Evolutionary conservation across 2,329 filamentous ascomycete species (phyloP), one percentile per base, ranked within the genome.

Genomic region (Botryotinia convoluta): DNA sequence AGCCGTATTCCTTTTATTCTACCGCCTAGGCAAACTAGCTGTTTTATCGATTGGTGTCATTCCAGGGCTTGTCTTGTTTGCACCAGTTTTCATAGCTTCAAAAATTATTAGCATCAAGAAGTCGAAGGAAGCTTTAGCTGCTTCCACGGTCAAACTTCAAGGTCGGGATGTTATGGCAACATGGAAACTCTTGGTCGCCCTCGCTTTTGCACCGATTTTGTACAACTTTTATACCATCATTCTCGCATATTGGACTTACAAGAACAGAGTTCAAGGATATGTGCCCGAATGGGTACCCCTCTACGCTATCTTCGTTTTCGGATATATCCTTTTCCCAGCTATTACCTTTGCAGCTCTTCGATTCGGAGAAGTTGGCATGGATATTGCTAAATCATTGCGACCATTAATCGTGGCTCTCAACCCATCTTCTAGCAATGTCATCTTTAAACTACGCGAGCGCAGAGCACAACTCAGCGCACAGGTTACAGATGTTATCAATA

Each of bases 361-460:
- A 18, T 97, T 98, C 77, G 96, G 96, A 64, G 96, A 99, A 84
- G 92, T 97, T n/a, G 96, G 95, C 70, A 98, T 99, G 94, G 96
- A 99, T 81, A 98, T 99, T 72, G 86, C 96, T 84, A 99, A 98
- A 83, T 98, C 95, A 0, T 87, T 99, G 26, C 90, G 94, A 16
- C 96, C 96, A 9, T 88, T 99, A 16, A 86, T 97, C 63, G 86
- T 98, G 48, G 96, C 93, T 76, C 87, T 98, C 79, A 92, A 92
- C 78, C 96, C 96, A 1, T 90, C 90, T 7, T 95, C 93, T 1
- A 92, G 90, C 81, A 97, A 95, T 84, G 93, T 92, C 73, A 89
- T 99, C 67, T 89, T 93, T 75, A 92, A 91, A 78, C 88, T 99
- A 69, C 90, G 94, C 73, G 84, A 88, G 77, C 87, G 89, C 75